A percentile compares a stretch with the other conserved stretches of the same genome.
phyloP scores from a whole-genome alignment of 78 protist genomes.

The Tieghemostelium lacteum region DNA sequence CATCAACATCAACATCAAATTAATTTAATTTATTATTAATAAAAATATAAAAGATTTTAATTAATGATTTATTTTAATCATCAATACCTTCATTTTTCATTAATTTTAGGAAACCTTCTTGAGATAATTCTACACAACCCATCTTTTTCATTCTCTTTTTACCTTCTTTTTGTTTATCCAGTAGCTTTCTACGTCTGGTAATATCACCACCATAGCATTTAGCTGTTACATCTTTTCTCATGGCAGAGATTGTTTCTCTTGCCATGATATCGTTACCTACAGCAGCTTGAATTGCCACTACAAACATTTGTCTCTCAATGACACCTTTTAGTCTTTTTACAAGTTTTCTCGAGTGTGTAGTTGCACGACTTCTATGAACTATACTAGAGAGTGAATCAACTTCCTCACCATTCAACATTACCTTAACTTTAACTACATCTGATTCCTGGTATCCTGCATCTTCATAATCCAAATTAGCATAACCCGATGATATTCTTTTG shows the following conservation, averaged over 20 bases:
- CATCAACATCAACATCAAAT: background rate
- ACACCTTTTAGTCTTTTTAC: constrained; percentile 55
- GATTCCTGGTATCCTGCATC: constrained; percentile 75
- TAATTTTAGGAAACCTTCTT: constrained; percentile 79
- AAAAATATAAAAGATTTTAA: background rate
- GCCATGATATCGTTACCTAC: constrained; percentile 85
- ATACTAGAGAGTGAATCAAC: constrained; percentile 89
- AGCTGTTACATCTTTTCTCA: constrained; percentile 93
- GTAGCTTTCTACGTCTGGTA: constrained; percentile 91
- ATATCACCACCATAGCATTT: constrained; percentile 95
- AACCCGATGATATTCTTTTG: constrained; percentile 85
- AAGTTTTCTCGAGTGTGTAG: constrained; percentile 15
- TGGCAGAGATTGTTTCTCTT: constrained; percentile 84
- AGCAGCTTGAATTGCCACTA: constrained; percentile 88
- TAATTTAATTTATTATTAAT: background rate
- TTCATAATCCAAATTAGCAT: constrained; percentile 91
- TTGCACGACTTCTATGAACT: constrained; percentile 41
- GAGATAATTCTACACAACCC: constrained; percentile 88
- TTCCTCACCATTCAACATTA: constrained; percentile 83
- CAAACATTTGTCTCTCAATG: constrained; percentile 81
- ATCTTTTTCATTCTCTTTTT: constrained; percentile 90
- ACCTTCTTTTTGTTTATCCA: constrained; percentile 93
- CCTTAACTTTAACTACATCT: constrained; percentile 68
- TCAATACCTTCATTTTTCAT: constrained; percentile 25
- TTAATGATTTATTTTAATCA: background rate